These are phyloP conservation scores for Chalciporus piperatus DNA, from an alignment of 768 basidiomycete species.

Conservation along the genomic window DNA sequence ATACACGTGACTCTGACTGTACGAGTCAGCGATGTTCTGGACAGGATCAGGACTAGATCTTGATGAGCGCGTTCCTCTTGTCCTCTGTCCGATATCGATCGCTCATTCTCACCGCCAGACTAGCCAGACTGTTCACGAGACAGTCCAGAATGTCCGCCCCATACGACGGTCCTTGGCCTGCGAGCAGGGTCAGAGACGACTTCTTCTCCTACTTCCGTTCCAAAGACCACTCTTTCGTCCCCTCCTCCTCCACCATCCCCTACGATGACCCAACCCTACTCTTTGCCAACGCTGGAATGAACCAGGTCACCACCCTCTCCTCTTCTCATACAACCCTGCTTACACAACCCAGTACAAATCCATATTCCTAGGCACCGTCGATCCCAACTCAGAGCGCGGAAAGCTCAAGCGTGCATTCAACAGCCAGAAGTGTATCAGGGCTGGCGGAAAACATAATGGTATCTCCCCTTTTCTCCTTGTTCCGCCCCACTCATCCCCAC, in stretches of 20 bases:
- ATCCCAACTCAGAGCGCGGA: conserved; percentile 88
- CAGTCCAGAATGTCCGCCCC: conserved; percentile 26
- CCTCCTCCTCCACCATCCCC: conserved; percentile 89
- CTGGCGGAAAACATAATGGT: conserved; percentile 99
- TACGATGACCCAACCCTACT: conserved; percentile 97
- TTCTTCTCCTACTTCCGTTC: conserved; percentile 88
- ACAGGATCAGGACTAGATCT: neutral
- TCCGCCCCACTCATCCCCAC: conserved; percentile 3
- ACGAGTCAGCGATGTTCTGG: conserved; percentile 3
- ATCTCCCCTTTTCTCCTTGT: conserved; percentile 8
- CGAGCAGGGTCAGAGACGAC: conserved; percentile 78
- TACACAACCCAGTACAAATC: conserved; percentile 73
- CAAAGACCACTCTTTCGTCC: conserved; percentile 83
- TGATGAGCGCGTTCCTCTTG: conserved; percentile 3
- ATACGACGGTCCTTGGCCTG: conserved; percentile 61
- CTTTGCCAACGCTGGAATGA: conserved; percentile 99
- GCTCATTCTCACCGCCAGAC: neutral
- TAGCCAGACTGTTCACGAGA: neutral
- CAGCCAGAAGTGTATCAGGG: conserved; percentile 96
- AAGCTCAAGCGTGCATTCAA: conserved; percentile 94
- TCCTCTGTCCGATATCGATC: conserved; percentile 22
- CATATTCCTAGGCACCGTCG: conserved; percentile 97
- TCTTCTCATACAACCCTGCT: conserved; percentile 1
- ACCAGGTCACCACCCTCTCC: conserved; percentile 55
- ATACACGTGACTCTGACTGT: conserved; percentile 10